phyloP scores from a whole-genome alignment of 129 eudicot genomes.

The Chrysanthemum seticuspe region DNA sequence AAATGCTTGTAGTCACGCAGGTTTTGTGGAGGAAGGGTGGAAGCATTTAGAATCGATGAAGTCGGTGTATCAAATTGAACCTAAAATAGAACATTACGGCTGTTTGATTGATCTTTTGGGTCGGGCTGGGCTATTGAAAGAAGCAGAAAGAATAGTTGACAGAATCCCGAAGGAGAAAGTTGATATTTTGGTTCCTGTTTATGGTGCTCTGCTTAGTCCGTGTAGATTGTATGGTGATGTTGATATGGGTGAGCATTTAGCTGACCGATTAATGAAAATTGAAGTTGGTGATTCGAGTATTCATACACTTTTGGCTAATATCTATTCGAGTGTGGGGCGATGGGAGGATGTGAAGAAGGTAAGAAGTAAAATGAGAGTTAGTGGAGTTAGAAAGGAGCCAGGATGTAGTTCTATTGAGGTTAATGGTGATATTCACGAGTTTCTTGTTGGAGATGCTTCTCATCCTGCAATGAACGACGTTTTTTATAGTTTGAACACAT shows the following conservation, averaged over 20 bases:
- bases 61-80: slow-evolving; percentile 43
- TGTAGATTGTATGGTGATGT: slow-evolving; percentile 64
- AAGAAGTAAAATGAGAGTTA: slow-evolving; percentile 48
- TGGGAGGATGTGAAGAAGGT: slow-evolving; percentile 64
- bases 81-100: slow-evolving; percentile 68
- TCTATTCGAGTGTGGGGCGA: slow-evolving; percentile 59
- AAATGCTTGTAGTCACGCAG: slow-evolving; percentile 72
- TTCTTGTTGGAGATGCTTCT: slow-evolving; percentile 39
- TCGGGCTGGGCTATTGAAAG: slow-evolving; percentile 60
- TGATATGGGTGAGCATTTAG: slow-evolving; percentile 60
- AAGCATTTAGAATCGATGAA: slow-evolving; percentile 56
- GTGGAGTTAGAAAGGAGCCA: slow-evolving; percentile 48
- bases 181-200: slow-evolving; percentile 53
- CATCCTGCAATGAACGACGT: slow-evolving; percentile 29
- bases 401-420: slow-evolving; percentile 72
- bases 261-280: slow-evolving; percentile 44
- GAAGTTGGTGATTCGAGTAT: slow-evolving; percentile 54
- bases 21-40: slow-evolving; percentile 62
- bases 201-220: slow-evolving; percentile 68
- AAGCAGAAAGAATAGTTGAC: slow-evolving; percentile 52
- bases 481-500: slow-evolving; percentile 22
- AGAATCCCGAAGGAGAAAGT: slow-evolving; percentile 36
- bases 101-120: slow-evolving; percentile 66
- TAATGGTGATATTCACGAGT: slow-evolving; percentile 40
- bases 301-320: slow-evolving; percentile 54